A percentile compares a stretch with the other conserved stretches of the same genome.
These are phyloP conservation scores for Populus hybrid DNA, from an alignment of 441 rosid species.

Conservation along the genomic window DNA sequence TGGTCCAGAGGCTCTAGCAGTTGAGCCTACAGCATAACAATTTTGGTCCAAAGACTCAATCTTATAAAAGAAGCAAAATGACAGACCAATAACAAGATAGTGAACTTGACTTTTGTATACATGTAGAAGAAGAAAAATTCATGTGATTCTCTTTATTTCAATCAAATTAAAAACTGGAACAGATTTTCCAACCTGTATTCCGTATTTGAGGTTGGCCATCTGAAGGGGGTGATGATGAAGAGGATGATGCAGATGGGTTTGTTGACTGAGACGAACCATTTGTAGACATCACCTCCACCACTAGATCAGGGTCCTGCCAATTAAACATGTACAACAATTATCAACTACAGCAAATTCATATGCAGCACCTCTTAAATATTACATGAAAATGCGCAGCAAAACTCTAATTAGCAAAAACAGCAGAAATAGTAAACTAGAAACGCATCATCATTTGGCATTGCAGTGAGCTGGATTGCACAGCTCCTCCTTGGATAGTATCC, in stretches of 20 bases:
- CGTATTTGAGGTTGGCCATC: conserved; percentile 54
- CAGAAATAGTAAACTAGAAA: neutral
- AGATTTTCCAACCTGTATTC: conserved; percentile 44
- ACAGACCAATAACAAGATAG: neutral
- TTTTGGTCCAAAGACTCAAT: conserved; percentile 6
- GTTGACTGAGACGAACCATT: conserved; percentile 62
- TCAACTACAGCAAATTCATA: neutral
- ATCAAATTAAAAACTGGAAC: neutral
- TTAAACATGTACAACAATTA: conserved; percentile 6
- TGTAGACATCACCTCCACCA: conserved; percentile 77
- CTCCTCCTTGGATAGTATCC: too few species aligned
- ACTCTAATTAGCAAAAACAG: neutral
- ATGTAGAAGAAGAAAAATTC: neutral
- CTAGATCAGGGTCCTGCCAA: conserved; percentile 76
- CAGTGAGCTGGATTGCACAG: too few species aligned
- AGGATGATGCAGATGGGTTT: conserved; percentile 52
- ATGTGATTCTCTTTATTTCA: neutral
- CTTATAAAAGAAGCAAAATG: conserved; percentile 9
- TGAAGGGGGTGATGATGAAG: conserved; percentile 43
- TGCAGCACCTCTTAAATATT: neutral
- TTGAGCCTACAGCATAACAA: conserved; percentile 51
- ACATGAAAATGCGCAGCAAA: neutral
- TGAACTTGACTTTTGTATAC: neutral
- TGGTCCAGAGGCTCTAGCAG: conserved; percentile 57
- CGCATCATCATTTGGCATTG: neutral